phyloP scores from a whole-genome alignment of 352 stramenopile genomes.

The Globisporangium megalacanthum region DNA sequence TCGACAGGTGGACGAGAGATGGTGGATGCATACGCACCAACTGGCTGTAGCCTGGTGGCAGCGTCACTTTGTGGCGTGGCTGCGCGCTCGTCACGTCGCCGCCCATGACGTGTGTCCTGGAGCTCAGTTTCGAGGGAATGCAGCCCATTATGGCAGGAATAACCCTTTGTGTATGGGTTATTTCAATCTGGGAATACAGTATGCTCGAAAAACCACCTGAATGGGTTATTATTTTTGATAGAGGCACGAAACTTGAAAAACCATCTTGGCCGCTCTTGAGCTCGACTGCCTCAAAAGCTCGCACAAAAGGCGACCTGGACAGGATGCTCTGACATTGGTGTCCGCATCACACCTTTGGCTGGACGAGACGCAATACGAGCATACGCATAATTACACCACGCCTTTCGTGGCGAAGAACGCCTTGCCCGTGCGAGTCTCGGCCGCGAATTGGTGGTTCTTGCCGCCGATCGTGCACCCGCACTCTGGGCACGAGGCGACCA shows the following conservation, averaged over 20 bases:
- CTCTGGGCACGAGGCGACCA: slow-evolving; percentile 14
- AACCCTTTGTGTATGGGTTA: too few species aligned
- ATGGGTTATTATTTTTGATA: too few species aligned
- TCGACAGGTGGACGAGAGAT: background rate
- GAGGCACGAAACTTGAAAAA: too few species aligned
- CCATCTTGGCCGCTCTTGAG: too few species aligned
- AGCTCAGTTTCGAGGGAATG: background rate
- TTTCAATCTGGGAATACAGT: too few species aligned
- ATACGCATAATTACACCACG: background rate
- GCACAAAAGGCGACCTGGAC: too few species aligned
- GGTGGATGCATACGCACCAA: slow-evolving; percentile 30
- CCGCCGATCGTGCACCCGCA: slow-evolving; percentile 24
- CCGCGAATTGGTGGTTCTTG: slow-evolving; percentile 11
- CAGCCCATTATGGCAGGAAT: background rate
- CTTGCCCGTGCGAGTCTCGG: slow-evolving; percentile 4
- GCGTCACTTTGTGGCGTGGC: slow-evolving; percentile 69
- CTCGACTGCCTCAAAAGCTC: too few species aligned
- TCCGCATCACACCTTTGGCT: too few species aligned
- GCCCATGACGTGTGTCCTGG: slow-evolving; percentile 20
- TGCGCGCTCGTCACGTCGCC: slow-evolving; percentile 59
- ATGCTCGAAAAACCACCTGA: too few species aligned
- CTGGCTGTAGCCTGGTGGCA: slow-evolving; percentile 90
- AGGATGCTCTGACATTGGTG: too few species aligned
- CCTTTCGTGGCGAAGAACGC: slow-evolving; percentile 15
- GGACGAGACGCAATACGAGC: background rate